These are phyloP conservation scores for Ampelocalamus luodianensis DNA, from an alignment of 176 grass and related monocot genomes.

Conservation along the genomic window DNA sequence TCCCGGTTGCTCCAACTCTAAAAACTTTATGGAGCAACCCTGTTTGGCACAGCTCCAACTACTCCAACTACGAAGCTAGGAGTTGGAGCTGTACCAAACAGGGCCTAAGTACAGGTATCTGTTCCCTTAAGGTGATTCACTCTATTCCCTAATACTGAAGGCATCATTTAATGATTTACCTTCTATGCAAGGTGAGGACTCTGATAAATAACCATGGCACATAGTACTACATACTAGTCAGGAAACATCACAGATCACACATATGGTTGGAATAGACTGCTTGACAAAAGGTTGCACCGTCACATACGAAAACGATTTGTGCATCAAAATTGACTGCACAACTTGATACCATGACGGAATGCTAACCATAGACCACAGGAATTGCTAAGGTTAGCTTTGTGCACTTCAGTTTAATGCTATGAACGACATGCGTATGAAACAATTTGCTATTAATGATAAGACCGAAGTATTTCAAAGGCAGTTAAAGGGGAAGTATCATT, in stretches of 20 bases:
- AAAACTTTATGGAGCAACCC: too few species aligned
- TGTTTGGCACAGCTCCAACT: too few species aligned
- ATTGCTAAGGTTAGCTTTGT: neutral
- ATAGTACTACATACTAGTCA: neutral
- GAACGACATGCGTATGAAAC: neutral
- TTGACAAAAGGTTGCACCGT: neutral
- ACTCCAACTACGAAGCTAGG: too few species aligned
- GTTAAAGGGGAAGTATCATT: too few species aligned
- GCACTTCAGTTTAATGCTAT: neutral
- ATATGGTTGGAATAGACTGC: neutral
- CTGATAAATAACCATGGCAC: neutral
- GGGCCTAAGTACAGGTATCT: too few species aligned
- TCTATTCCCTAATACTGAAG: constrained; percentile 11
- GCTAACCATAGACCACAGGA: neutral
- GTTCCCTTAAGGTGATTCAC: neutral
- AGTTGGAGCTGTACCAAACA: too few species aligned
- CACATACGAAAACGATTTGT: neutral
- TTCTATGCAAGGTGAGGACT: neutral
- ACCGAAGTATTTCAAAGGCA: neutral
- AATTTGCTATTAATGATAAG: neutral
- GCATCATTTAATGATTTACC: neutral
- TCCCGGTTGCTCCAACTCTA: too few species aligned
- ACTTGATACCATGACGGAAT: too few species aligned
- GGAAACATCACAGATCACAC: neutral
- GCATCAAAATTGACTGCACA: neutral